phyloP scores from a whole-genome alignment of 306 rosid species.

The Potentilla sterilis region DNA sequence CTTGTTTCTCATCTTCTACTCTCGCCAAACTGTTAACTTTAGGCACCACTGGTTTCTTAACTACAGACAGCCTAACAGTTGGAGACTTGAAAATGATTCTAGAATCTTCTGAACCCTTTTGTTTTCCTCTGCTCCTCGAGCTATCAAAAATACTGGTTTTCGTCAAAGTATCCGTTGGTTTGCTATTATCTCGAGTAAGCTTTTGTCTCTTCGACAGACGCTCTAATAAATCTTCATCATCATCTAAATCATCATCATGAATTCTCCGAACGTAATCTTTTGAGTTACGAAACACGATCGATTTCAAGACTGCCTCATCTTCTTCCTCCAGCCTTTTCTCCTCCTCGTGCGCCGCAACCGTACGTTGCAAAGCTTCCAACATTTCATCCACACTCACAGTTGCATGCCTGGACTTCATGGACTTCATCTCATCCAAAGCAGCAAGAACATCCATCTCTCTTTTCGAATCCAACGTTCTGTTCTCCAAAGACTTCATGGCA shows the following conservation, averaged over 20 bases:
- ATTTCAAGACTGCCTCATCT: conserved; percentile 76
- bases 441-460: conserved; percentile 70
- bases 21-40: conserved; percentile 25
- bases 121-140: conserved; percentile 43
- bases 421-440: conserved; percentile 95
- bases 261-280: conserved; percentile 47
- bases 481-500: conserved; percentile 80
- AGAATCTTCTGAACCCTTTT: conserved; percentile 20
- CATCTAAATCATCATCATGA: conserved; percentile 68
- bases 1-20: conserved; percentile 28
- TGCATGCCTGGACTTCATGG: conserved; percentile 96
- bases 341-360: conserved; percentile 57
- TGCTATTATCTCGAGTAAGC: conserved; percentile 35
- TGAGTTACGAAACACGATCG: conserved; percentile 53
- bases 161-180: conserved; percentile 49
- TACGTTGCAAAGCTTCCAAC: conserved; percentile 74
- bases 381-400: conserved; percentile 78
- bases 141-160: conserved; percentile 38
- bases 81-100: conserved; percentile 40
- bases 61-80: conserved; percentile 38
- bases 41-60: conserved; percentile 41
- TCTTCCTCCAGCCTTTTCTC: conserved; percentile 73
- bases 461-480: conserved; percentile 84
- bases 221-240: conserved; percentile 25
- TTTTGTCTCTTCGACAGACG: conserved; percentile 50